Evolutionary conservation across 768 basidiomycete species (phyloP).

Genomic region (Mycena latifolia): DNA sequence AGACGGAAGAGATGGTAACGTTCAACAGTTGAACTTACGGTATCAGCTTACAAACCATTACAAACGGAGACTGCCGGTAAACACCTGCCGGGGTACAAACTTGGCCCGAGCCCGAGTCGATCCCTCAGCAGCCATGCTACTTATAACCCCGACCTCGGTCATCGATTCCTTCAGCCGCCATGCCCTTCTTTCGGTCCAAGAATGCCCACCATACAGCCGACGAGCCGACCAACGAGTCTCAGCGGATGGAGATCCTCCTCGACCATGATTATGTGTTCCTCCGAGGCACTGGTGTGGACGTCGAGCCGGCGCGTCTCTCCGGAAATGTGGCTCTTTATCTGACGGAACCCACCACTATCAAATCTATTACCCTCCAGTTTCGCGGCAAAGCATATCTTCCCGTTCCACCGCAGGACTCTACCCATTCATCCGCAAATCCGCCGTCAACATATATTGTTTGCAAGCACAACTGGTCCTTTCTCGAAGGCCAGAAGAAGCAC

Average conservation of each 20-base stretch:
- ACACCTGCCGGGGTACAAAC: no score
- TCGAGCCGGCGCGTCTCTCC: constrained; percentile 83
- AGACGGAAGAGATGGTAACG: no score
- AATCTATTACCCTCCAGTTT: constrained; percentile 87
- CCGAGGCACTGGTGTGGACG: constrained; percentile 84
- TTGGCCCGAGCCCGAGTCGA: no score
- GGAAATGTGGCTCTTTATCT: constrained; percentile 87
- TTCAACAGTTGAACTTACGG: no score
- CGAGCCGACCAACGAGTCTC: constrained; percentile 8
- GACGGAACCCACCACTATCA: constrained; percentile 83
- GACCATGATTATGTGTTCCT: constrained; percentile 78
- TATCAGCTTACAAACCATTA: no score
- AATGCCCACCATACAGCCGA: constrained; percentile 3
- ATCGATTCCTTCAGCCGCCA: neutral
- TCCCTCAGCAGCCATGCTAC: no score
- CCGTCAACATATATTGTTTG: constrained; percentile 73
- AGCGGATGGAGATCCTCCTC: constrained; percentile 77
- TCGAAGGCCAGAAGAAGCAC: constrained; percentile 83
- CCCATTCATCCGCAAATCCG: constrained; percentile 58
- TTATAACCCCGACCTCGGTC: neutral
- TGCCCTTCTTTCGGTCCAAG: constrained; percentile 29
- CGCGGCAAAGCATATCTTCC: constrained; percentile 86
- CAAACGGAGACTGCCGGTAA: no score
- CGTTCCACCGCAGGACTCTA: constrained; percentile 64
- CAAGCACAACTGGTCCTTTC: constrained; percentile 93